Evolutionary conservation across 768 basidiomycete species (phyloP), one percentile per base, ranked within the genome.

Genomic region (Ramaria sp.): DNA sequence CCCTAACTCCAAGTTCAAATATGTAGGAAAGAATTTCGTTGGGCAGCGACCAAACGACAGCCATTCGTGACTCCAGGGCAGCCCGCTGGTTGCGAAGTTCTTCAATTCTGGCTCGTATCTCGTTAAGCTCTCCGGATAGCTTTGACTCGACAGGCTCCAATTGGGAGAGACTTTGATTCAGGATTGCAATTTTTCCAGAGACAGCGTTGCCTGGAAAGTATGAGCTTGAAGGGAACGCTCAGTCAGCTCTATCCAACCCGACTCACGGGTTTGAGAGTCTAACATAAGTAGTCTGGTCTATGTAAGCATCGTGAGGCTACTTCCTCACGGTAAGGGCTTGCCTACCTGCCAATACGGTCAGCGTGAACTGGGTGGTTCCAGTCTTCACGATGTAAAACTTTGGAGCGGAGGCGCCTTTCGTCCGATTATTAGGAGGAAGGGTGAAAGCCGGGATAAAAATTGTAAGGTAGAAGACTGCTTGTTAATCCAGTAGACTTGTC

Each of bases 11-110:
- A 13, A 82, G 68, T 22, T 78, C 64, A 65, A 89, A 83, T 20
- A 85, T 77, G 45, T 77, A 70, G 19, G 77, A 69, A 56, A 86
- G 70, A 52, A 85, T 71, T 61, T 86, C 84, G 53, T 80, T 74
- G 31, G 83, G 82, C 62, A 67, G 68, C 65, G 45, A 33, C 55
- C 55, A 57, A 7, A 57, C 38, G 4, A 45, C 24, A 12, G 55
- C 55, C 34, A 49, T 50, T 3, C 55, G 55, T 6, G 47, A 57
- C 37, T 49, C 24, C 45, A 57, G 24, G 3, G n/a, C 48, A 1
- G 55, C 45, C 19, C 55, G 55, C 45, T 37, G 55, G 20, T 30
- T 41, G 37, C 42, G 46, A 15, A 57, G 45, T 4, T 13, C 33
- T 3, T 33, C n/a, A 11, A 57, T 24, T 19, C 37, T 9, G 13